Evolutionary conservation across 1,284 basidiomycete species (phyloP), one percentile per base, ranked within the genome.

Genomic region (Pascua guehoae): DNA sequence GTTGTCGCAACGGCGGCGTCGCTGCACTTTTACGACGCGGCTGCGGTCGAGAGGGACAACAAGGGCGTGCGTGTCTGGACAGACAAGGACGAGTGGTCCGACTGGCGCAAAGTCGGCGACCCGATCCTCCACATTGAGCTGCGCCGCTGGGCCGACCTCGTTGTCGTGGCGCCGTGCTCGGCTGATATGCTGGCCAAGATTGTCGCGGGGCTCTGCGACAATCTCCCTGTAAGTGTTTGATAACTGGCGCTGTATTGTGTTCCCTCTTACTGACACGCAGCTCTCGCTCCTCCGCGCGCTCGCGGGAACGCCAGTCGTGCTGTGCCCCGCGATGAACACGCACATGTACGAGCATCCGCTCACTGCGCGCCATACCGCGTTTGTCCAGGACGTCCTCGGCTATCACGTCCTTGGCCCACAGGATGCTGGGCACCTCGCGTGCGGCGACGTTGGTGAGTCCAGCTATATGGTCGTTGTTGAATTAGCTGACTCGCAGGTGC

Each of bases 241-340:
- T n/a, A n/a, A n/a, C 11, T 38, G 14, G 4, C 36, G n/a, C 17
- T 32, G n/a, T 17, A 15, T 2, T 24, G 32, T 41, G 16, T 10
- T 4, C 5, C 11, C 32, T 12, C 36, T 46, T 37, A 39, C 62
- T 54, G 40, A 47, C 41, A 5, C 12, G 2, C 61, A 95, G 91
- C 95, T 93, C 2, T 93, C 89, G 8, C 80, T 98, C 10, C 83
- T 98, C 58, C 86, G 95, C 15, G 95, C 94, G 0, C 80, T 96
- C 0, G 87, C 91, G 0, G 81, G 82, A 2, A 95, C 88, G 0
- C 88, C 88, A 2, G 91, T 90, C 15, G 88, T 88, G 66, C 77
- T 98, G 38, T 98, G 94, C 68, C 96, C 95, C 4, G 95, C 96
- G 0, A 98, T 98, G 95, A 98, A 98, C 74, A 98, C 94, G 7